Evolutionary conservation across 2,329 filamentous ascomycete genomes (phyloP), one percentile per base, ranked within the genome.

Genomic region (Arthrobotrys sinensis): DNA sequence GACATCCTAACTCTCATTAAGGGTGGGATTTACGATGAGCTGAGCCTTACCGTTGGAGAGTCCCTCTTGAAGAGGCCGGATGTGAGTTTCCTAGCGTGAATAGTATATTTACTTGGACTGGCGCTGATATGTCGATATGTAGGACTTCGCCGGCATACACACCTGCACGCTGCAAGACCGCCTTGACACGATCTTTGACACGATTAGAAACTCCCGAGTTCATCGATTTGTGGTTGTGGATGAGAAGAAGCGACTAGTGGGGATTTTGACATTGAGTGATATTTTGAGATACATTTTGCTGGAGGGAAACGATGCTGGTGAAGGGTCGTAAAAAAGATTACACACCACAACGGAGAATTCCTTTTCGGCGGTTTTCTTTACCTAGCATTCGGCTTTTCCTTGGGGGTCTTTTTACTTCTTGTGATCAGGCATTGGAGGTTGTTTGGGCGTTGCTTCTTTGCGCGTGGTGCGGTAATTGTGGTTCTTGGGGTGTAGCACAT

Each of bases 1-100:
- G 96, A 99, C 85, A 94, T 99, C 78, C 97, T 99, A 81, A 92
- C 94, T 0, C 91, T 97, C 82, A 97, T 99, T 85, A 97, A 96
- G 85, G 94, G 93, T 21, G 94, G 94, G 19, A 90, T 90, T 40
- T 98, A 98, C 83, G 96, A 98, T 80, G 95, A 97, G 81, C 87
- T 99, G 71, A 91, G 92, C 76, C 89, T 94, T 19, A 93, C 89
- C 5, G 93, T 98, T 3, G 96, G 95, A 50, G 94, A 97, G 80
- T 95, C 95, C 1, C 86, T 98, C 70, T 91, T 93, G 82, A 96
- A 92, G 84, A 90, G 95, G 79, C 90, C 93, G 11, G 92, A 96
- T 65, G 89, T 91, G 85, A 80, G 86, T 57, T 34, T 38, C 16
- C 34, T 38, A 10, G 10, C 4, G 19, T 5, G 6, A 14, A 14